Base-by-base conservation (phyloP, 1,139 yeast species). In the Candida anutae region DNA sequence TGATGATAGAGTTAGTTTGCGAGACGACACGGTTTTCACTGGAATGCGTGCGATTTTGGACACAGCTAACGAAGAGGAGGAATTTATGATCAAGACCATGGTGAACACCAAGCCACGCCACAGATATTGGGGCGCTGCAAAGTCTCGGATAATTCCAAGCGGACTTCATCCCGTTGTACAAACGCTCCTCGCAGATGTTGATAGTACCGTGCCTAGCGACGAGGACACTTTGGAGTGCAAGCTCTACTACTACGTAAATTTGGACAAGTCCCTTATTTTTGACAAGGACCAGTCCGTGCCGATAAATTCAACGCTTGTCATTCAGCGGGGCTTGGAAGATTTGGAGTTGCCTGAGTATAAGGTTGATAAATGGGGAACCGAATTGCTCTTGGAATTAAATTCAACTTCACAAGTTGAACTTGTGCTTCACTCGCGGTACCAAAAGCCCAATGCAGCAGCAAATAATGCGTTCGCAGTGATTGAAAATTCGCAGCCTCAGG, bases 31-130 rank as follows among this genome's bases (percentile, higher is more conserved):
- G 14, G 56, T 57, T 4, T 48, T 62, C 22, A 43, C 58, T 22
- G 69, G 69, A 0, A 35, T 60, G 12, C 37, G 69, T 29, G 55
- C 53, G 4, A 39, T 55, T 3, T 45, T 59, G 17, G 46, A 45
- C 26, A 41, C 33, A 3, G 39, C 34, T 1, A 20, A 21, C n/a
- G 33, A 34, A 6, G 39, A 36, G 4, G 35, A 32, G 17, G 35
- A 39, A 15, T 43, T 44, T 25, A 33, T 59, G 10, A 55, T 52
- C 33, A 53, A 54, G 30, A 65, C 72, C 1, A 38, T 65, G 37
- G 62, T 65, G 39, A 71, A 65, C 36, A 46, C 62, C 8, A 62
- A 62, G 32, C 71, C 71, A 6, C 50, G 67, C 31, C 68, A 58
- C 39, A 45, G 71, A 31, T 28, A 33, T 22, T 25, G 30, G 11